phyloP scores from a whole-genome alignment of 2,329 filamentous ascomycete genomes.

The Hymenoscyphus linearis region DNA sequence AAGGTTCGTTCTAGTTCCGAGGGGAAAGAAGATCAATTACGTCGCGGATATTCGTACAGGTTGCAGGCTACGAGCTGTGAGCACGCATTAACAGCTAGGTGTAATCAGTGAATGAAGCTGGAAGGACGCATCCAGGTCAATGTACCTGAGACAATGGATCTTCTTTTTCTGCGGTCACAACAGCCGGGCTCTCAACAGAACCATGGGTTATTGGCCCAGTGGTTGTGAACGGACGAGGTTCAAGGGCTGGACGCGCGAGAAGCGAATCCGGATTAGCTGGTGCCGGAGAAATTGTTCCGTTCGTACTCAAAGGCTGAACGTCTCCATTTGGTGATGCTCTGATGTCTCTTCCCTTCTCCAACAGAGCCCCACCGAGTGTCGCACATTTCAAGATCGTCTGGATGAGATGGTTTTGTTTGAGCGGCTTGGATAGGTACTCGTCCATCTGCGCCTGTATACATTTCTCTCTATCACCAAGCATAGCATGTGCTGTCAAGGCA shows the following conservation, averaged over 20 bases:
- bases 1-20: conserved; percentile 3
- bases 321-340: conserved; percentile 33
- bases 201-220: conserved; percentile 52
- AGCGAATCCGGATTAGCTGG: conserved; percentile 15
- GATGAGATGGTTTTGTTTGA: conserved; percentile 95
- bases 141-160: conserved; percentile 40
- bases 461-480: conserved; percentile 97
- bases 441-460: conserved; percentile 99
- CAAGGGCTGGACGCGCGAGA: conserved; percentile 44
- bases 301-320: conserved; percentile 17
- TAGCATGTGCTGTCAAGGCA: conserved; percentile 92
- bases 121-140: conserved; percentile 4
- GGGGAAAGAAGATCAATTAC: conserved; percentile 3
- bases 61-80: conserved; percentile 24
- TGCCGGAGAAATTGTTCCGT: conserved; percentile 16
- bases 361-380: conserved; percentile 76
- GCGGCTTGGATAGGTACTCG: conserved; percentile 92
- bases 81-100: conserved; percentile 32
- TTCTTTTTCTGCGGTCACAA: conserved; percentile 54
- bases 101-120: conserved; percentile 2
- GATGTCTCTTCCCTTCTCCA: conserved; percentile 68
- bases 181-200: conserved; percentile 56
- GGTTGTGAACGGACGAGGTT: conserved; percentile 65
- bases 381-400: conserved; percentile 97
- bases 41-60: conserved; percentile 4